A percentile compares a stretch with the other conserved stretches of the same genome.
Conservation (phyloP, 2,329 filamentous ascomycete species). For the Trichoderma gracile region DNA sequence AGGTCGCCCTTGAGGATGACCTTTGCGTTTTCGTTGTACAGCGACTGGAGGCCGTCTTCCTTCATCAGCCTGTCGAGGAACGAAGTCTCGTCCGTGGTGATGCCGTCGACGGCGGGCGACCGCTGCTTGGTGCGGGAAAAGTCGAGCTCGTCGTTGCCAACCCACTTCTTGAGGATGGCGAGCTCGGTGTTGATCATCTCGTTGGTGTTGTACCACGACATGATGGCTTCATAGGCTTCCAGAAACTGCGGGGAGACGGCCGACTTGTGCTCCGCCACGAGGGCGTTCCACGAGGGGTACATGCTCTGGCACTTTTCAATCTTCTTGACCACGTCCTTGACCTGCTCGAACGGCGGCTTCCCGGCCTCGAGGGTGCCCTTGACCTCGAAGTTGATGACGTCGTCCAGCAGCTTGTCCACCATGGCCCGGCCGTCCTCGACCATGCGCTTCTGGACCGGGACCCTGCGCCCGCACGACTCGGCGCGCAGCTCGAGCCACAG, state of each 20-base stretch:
- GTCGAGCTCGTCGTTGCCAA: constrained; percentile 92
- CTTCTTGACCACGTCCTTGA: constrained; percentile 83
- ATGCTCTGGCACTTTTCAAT: constrained; percentile 86
- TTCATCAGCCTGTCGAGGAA: constrained; percentile 95
- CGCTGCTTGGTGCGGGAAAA: constrained; percentile 75
- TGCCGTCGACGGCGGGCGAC: constrained; percentile 64
- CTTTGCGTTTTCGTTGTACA: constrained; percentile 70
- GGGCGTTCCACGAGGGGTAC: constrained; percentile 76
- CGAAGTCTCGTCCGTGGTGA: constrained; percentile 81
- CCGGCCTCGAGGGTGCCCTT: constrained; percentile 91
- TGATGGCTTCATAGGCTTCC: constrained; percentile 82
- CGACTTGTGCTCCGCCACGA: constrained; percentile 73
- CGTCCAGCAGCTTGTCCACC: constrained; percentile 75
- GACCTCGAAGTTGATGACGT: constrained; percentile 90
- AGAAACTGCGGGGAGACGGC: constrained; percentile 75
- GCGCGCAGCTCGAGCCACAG: constrained; percentile 89
- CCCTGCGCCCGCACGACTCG: constrained; percentile 77
- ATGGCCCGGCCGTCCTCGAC: constrained; percentile 79
- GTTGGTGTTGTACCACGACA: constrained; percentile 96
- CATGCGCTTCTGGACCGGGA: constrained; percentile 82
- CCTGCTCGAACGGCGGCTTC: constrained; percentile 83
- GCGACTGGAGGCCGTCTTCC: constrained; percentile 87
- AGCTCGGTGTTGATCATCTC: constrained; percentile 95
- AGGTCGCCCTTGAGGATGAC: constrained; percentile 70
- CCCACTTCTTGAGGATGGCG: constrained; percentile 89